Evolutionary conservation across 192 early-diverging fungal species (phyloP).

Genomic region (Rhizophlyctis rosea): DNA sequence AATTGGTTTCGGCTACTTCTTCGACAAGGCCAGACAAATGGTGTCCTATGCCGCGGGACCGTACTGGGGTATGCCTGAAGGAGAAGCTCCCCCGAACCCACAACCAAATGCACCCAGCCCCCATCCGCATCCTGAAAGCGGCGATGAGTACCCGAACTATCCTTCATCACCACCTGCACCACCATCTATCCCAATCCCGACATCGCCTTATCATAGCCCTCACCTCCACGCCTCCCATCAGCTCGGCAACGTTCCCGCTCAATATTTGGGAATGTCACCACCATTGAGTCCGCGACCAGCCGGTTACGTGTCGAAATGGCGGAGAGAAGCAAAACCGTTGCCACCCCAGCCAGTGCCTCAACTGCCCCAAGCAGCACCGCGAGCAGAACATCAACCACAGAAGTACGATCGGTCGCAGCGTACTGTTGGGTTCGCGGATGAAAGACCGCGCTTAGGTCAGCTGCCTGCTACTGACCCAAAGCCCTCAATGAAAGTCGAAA

Average conservation of each 20-base stretch:
- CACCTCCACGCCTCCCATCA: too few species aligned
- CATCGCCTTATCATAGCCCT: too few species aligned
- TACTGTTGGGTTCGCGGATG: not conserved
- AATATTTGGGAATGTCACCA: conserved; percentile 21
- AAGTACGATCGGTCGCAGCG: not conserved
- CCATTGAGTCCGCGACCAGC: conserved; percentile 23
- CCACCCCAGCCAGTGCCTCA: conserved; percentile 1
- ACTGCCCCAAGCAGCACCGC: not conserved
- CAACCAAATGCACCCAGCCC: too few species aligned
- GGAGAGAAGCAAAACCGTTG: conserved; percentile 15
- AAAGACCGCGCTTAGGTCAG: not conserved
- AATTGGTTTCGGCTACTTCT: conserved; percentile 5
- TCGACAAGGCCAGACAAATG: not conserved
- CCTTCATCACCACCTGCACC: too few species aligned
- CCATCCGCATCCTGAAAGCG: too few species aligned
- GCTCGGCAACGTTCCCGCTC: conserved; percentile 19
- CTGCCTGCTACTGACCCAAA: too few species aligned
- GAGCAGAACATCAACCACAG: not conserved
- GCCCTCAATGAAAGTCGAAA: too few species aligned
- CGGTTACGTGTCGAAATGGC: conserved; percentile 9
- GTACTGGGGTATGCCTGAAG: too few species aligned
- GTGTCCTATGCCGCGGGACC: too few species aligned
- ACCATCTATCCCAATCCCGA: too few species aligned
- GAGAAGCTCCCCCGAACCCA: too few species aligned
- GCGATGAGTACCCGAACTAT: too few species aligned